Conservation (phyloP, 805 yeast genomes). For the Barnettozyma sp. region DNA sequence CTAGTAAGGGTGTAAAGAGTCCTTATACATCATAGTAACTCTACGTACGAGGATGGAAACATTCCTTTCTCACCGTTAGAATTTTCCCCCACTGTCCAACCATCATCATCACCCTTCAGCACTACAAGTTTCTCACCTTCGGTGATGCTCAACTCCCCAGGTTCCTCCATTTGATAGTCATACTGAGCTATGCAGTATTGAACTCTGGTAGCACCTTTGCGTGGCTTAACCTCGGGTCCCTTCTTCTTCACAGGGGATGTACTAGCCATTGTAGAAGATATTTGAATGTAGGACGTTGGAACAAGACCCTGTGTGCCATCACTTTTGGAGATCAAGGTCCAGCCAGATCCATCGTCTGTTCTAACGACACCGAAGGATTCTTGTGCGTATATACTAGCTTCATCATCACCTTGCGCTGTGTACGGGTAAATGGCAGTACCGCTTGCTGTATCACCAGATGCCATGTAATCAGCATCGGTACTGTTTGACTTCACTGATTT, state of each 20-base stretch:
- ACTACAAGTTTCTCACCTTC: conserved; percentile 72
- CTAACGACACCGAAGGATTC: conserved; percentile 53
- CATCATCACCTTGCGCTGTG: conserved; percentile 67
- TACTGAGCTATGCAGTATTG: conserved; percentile 18
- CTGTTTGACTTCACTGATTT: conserved; percentile 12
- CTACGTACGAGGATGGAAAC: conserved; percentile 69
- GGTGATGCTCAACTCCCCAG: conserved; percentile 64
- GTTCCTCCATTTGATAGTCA: conserved; percentile 39
- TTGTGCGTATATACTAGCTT: conserved; percentile 53
- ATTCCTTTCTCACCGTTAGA: conserved; percentile 56
- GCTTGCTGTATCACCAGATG: conserved; percentile 13
- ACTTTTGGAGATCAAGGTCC: conserved; percentile 60
- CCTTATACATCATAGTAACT: conserved; percentile 9
- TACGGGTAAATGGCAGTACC: conserved; percentile 40
- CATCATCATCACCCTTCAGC: conserved; percentile 69
- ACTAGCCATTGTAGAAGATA: conserved; percentile 26
- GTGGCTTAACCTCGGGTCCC: conserved; percentile 21
- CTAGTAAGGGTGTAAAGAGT: too few relatives aligned
- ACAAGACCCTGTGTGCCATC: conserved; percentile 65
- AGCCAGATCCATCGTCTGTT: conserved; percentile 79
- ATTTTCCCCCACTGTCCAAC: conserved; percentile 90
- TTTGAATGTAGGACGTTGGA: conserved; percentile 72
- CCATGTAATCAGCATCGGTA: conserved; percentile 13
- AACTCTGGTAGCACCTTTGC: conserved; percentile 14
- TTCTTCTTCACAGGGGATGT: conserved; percentile 10